Base-by-base conservation (phyloP, 495 filamentous ascomycete genomes). In the Pyronema omphalodes region DNA sequence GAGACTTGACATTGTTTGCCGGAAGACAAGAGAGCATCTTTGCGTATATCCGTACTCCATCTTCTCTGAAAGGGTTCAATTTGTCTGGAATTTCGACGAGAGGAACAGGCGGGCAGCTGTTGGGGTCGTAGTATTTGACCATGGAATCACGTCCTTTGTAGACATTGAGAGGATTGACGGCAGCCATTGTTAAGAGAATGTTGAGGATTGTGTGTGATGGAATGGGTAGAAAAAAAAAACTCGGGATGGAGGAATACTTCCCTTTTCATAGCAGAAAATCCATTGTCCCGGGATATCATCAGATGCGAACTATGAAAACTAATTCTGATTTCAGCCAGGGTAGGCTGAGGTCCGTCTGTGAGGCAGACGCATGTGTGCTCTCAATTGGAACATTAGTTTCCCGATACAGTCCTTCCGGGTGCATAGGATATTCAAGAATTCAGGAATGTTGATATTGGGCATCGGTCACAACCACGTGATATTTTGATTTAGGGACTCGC, bases 1-100 rank as follows among this genome's bases (percentile, higher is more conserved):
- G 69, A 4, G 74, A 73, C 54, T 81, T 81, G 59, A 81, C 77
- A 57, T 80, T 81, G 52, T 80, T 75, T 37, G 76, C 76, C 14
- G 77, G 77, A 55, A 76, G 72, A 67, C 72, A 71, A 14, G 74
- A 77, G 70, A 81, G 71, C 74, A 81, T 73, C 66, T 81, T 81
- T 11, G 76, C 76, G 58, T 76, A 81, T 49, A 81, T 77, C 14
- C 76, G 71, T 9, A 81, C 74, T 3, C 73, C 74, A 73, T 81
- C 75, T 23, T 70, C 34, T 29, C 69, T 63, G 47, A 71, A 74
- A 8, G 77, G 76, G 54, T 81, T 81, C 54, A 81, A 61, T 40
- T 68, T 59, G 36, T 67, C 67, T 6, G 77, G 77, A 3, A 81
- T 64, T 64, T 81, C 77, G 12, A 81, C 76, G 7, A 81, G 67